Evolutionary conservation across 2,329 filamentous ascomycete genomes (phyloP), one percentile per base, ranked within the genome.

Genomic region (Chaetomium strumarium): DNA sequence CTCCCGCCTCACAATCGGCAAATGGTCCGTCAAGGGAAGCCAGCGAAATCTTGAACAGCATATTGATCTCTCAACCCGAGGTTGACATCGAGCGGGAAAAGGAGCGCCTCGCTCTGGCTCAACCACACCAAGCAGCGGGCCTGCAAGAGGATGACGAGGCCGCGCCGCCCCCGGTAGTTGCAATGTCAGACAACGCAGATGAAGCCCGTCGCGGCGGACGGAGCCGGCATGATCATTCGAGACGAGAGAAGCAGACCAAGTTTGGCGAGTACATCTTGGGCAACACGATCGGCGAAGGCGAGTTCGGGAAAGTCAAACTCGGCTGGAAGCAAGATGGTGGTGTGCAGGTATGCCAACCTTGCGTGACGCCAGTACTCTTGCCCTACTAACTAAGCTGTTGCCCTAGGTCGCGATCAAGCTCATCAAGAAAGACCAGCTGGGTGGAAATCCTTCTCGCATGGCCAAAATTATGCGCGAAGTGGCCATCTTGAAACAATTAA

Each of bases 381-480:
- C 37, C n/a, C 19, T 12, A 20, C 49, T 55, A 36, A 56, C 47
- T 33, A 12, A 29, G 17, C 17, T 14, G 38, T 2, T 12, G 10
- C 17, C 36, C 31, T 67, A 93, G 79, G 93, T 99, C 62, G 93
- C 93, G 57, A 96, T 99, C 76, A 99, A 99, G 72, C 83, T 96
- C 60, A 97, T 99, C 68, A 88, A 93, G 64, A 84, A 92, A 62
- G 93, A 99, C 66, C 88, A 82, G 17, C 81, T 99, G 37, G 91
- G 91, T 43, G 85, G 82, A 58, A 96, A 97, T 67, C 88, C 91
- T 3, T 90, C 85, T 53, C 84, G 93, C 46, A 77, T 99, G 56
- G 88, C 90, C 66, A 99, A 99, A 74, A 99, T 99, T 63, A 91
- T 96, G 72, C 90, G 93, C 57, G 93, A 99, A 70, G 96, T 99